A percentile compares a stretch with the other conserved stretches of the same genome.
phyloP scores from a whole-genome alignment of 1,284 basidiomycete genomes.

The Tilletia walkeri region DNA sequence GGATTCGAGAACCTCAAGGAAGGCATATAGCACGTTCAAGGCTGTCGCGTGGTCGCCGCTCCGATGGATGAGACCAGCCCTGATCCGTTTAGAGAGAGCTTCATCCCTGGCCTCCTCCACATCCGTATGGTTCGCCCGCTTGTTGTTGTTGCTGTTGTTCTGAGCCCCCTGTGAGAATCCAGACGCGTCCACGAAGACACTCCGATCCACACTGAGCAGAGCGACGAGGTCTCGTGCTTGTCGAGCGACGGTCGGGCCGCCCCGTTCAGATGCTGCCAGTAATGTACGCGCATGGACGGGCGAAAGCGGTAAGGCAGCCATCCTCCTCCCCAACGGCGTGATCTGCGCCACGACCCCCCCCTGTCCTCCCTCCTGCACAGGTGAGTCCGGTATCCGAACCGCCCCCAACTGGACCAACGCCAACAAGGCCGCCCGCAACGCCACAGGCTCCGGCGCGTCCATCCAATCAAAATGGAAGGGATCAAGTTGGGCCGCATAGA shows the following conservation, averaged over 20 bases:
- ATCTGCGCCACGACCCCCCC: slow-evolving; percentile 20
- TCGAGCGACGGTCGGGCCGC: slow-evolving; percentile 30
- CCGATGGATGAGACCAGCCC: slow-evolving; percentile 36
- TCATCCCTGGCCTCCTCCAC: not conserved
- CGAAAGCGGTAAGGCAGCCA: slow-evolving; percentile 48
- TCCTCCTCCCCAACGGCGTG: slow-evolving; percentile 41
- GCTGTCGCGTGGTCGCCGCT: slow-evolving; percentile 50
- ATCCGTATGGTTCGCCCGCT: slow-evolving; percentile 32
- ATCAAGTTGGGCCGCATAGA: slow-evolving; percentile 47
- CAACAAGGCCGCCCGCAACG: slow-evolving; percentile 41
- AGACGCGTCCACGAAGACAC: slow-evolving; percentile 19
- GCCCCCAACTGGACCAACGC: slow-evolving; percentile 49
- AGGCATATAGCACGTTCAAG: slow-evolving; percentile 53
- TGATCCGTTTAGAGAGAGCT: slow-evolving; percentile 52
- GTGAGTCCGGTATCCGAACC: slow-evolving; percentile 21
- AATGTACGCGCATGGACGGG: slow-evolving; percentile 46
- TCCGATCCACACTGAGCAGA: slow-evolving; percentile 31
- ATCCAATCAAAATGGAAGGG: slow-evolving; percentile 52
- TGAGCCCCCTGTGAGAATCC: not conserved
- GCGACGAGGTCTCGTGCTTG: slow-evolving; percentile 52
- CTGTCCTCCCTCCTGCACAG: not conserved
- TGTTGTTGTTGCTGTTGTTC: not conserved
- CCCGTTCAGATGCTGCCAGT: slow-evolving; percentile 42
- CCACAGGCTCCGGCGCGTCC: slow-evolving; percentile 36
- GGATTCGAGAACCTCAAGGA: slow-evolving; percentile 25